phyloP scores from a whole-genome alignment of 495 filamentous ascomycete species.

The Cladorrhinum samala region DNA sequence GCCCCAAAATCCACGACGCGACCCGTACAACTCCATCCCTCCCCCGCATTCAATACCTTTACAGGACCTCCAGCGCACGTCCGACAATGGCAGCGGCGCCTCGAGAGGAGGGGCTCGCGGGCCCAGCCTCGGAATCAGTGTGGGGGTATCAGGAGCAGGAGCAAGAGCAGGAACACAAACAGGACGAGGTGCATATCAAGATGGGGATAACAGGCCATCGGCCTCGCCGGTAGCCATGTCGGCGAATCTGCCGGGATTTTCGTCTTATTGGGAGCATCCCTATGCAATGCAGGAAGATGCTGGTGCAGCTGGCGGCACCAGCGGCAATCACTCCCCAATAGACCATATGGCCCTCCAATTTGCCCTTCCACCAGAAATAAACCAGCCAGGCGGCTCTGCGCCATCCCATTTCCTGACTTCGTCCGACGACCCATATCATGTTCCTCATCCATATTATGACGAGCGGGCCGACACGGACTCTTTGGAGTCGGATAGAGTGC shows the following conservation, averaged over 20 bases:
- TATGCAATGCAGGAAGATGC: conserved; percentile 26
- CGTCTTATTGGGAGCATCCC: conserved; percentile 43
- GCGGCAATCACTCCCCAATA: conserved; percentile 35
- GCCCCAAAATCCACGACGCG: conserved; percentile 27
- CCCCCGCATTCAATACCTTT: conserved; percentile 73
- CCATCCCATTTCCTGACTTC: conserved; percentile 25
- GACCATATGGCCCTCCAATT: conserved; percentile 43
- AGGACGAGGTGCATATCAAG: conserved; percentile 24
- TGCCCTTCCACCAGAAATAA: conserved; percentile 43
- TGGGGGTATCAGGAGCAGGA: conserved; percentile 13
- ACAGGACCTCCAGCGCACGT: conserved; percentile 64
- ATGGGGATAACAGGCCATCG: conserved; percentile 6
- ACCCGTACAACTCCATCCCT: conserved; percentile 21
- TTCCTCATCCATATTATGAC: conserved; percentile 44
- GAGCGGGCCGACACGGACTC: conserved; percentile 51
- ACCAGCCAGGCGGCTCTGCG: conserved; percentile 12
- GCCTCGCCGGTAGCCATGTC: conserved; percentile 31
- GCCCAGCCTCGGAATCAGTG: neutral
- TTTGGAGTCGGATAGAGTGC: conserved; percentile 63
- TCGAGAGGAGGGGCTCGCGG: conserved; percentile 17
- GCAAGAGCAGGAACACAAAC: conserved; percentile 26
- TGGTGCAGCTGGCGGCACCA: conserved; percentile 2
- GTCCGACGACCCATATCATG: conserved; percentile 32
- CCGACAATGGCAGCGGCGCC: conserved; percentile 37
- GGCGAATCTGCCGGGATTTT: conserved; percentile 37